A percentile compares a stretch with the other conserved stretches of the same genome.
phyloP scores from a whole-genome alignment of 78 protist species.

The Guillardia theta region DNA sequence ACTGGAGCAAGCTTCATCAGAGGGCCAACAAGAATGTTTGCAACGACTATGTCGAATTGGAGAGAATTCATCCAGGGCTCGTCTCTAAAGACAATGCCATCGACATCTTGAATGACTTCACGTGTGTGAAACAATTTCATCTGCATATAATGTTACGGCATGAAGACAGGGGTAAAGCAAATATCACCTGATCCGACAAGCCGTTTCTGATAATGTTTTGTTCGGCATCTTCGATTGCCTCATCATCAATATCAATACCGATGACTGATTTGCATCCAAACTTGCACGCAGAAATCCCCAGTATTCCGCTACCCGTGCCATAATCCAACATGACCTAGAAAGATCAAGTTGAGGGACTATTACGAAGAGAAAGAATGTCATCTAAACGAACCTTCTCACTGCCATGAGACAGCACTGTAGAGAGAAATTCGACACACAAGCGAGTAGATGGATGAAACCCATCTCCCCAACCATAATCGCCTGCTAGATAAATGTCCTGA shows the following conservation, averaged over 20 bases:
- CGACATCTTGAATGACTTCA: background rate
- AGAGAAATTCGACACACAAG: background rate
- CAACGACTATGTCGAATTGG: background rate
- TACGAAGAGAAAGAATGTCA: background rate
- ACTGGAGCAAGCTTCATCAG: slow-evolving; percentile 29
- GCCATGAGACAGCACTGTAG: background rate
- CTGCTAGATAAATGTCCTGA: background rate
- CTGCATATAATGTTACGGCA: background rate
- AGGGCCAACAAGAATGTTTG: slow-evolving; percentile 10
- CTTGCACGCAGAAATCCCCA: background rate
- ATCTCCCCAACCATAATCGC: slow-evolving; percentile 9
- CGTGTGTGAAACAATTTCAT: background rate
- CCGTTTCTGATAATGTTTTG: background rate
- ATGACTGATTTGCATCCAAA: background rate
- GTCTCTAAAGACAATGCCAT: background rate
- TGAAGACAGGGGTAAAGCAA: background rate
- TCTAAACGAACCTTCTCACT: no score
- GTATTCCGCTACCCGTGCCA: background rate
- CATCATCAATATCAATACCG: background rate
- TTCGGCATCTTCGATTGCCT: background rate
- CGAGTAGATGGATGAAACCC: background rate
- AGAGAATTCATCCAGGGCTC: background rate
- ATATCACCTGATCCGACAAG: background rate
- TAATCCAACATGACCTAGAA: background rate
- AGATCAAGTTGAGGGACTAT: background rate